Percentiles rank a stretch among this genome's conserved stretches.
These are phyloP conservation scores for Nematodospora valgi DNA, from an alignment of 805 yeast genomes.

Conservation along the genomic window DNA sequence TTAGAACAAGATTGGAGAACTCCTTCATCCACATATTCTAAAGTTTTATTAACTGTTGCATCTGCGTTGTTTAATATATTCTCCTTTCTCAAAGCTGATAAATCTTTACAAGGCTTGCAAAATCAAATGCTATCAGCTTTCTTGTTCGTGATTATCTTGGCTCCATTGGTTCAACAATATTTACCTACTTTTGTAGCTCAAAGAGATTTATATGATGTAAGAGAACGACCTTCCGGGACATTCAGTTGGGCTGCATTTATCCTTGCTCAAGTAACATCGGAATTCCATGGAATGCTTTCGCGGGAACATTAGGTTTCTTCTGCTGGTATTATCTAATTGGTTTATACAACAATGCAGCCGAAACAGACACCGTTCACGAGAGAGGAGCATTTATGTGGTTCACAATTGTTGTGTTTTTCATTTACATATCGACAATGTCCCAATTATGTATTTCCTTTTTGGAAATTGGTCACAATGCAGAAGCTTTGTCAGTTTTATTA, in stretches of 20 bases:
- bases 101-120: slow-evolving; percentile 57
- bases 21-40: slow-evolving; percentile 60
- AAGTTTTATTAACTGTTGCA: slow-evolving; percentile 17
- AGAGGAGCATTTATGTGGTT: slow-evolving; percentile 41
- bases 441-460: slow-evolving; percentile 27
- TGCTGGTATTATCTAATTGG: slow-evolving; percentile 63
- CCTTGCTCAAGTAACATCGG: slow-evolving; percentile 39
- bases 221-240: slow-evolving; percentile 26
- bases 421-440: slow-evolving; percentile 26
- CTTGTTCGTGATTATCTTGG: slow-evolving; percentile 38
- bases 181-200: slow-evolving; percentile 41
- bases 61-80: slow-evolving; percentile 4
- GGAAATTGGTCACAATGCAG: slow-evolving; percentile 31
- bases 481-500: slow-evolving; percentile 25
- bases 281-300: slow-evolving; percentile 42
- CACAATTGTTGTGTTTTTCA: slow-evolving; percentile 19
- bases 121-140: slow-evolving; percentile 58
- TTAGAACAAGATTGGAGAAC: slow-evolving; percentile 46
- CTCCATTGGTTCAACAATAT: slow-evolving; percentile 38
- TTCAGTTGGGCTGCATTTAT: slow-evolving; percentile 36
- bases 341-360: slow-evolving; percentile 48
- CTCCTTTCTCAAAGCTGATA: slow-evolving; percentile 48
- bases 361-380: slow-evolving; percentile 32
- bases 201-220: slow-evolving; percentile 44
- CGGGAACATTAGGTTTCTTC: slow-evolving; percentile 40